phyloP scores from a whole-genome alignment of 129 eudicot genomes.

The Artemisia annua region DNA sequence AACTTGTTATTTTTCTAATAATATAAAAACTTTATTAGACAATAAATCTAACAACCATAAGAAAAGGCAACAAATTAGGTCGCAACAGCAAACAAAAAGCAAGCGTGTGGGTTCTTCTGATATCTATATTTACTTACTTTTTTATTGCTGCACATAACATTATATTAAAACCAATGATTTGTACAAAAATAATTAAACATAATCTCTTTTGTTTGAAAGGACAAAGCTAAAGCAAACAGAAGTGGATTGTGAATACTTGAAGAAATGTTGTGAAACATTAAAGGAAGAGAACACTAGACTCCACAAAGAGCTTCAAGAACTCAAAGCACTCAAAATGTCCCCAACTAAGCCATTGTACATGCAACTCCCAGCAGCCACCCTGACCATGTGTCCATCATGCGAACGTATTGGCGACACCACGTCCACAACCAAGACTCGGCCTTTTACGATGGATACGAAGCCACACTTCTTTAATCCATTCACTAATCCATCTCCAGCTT shows the following conservation, averaged over 20 bases:
- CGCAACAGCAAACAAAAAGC: conserved; percentile 25
- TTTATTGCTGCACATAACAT: neutral
- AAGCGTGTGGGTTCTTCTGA: conserved; percentile 25
- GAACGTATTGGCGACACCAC: conserved; percentile 54
- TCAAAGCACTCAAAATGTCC: conserved; percentile 54
- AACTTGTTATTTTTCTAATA: too few species aligned
- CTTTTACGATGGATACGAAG: conserved; percentile 38
- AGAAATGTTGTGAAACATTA: conserved; percentile 82
- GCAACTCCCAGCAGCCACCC: conserved; percentile 97
- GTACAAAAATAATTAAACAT: too few species aligned
- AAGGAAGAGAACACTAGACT: conserved; percentile 85
- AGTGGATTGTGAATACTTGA: conserved; percentile 85
- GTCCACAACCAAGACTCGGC: conserved; percentile 32
- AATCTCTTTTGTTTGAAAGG: conserved; percentile 30
- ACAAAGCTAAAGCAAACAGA: conserved; percentile 97
- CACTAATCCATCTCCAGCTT: conserved; percentile 71
- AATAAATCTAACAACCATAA: too few species aligned
- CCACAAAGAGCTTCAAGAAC: conserved; percentile 81
- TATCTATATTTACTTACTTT: neutral
- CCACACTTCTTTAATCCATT: conserved; percentile 61
- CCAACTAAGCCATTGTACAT: conserved; percentile 57
- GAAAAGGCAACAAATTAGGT: conserved; percentile 21
- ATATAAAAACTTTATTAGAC: too few species aligned
- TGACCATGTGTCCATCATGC: conserved; percentile 92
- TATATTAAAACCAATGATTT: neutral